phyloP scores from a whole-genome alignment of 2,329 filamentous ascomycete genomes.

The Myriosclerotinia scirpicola region DNA sequence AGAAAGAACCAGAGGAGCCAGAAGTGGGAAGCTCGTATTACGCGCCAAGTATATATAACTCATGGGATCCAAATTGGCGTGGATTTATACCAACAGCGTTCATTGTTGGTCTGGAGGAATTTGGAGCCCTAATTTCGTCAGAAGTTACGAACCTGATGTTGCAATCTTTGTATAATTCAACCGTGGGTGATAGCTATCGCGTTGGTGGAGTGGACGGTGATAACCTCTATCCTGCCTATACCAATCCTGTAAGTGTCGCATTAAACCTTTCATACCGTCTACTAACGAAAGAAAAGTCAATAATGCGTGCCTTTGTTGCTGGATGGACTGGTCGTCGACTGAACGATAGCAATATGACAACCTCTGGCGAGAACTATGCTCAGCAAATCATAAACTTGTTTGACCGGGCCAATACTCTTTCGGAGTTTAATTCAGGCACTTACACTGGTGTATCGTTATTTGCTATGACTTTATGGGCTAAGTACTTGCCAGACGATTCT shows the following conservation, averaged over 20 bases:
- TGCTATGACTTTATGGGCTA: slow-evolving; percentile 58
- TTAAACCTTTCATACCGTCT: not conserved
- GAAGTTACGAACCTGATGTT: slow-evolving; percentile 47
- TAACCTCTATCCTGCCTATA: slow-evolving; percentile 62
- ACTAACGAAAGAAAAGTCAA: slow-evolving; percentile 41
- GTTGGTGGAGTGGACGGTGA: slow-evolving; percentile 57
- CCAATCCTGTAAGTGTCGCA: slow-evolving; percentile 48
- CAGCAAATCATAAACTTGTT: slow-evolving; percentile 58
- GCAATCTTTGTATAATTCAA: slow-evolving; percentile 54
- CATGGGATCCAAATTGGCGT: slow-evolving; percentile 65
- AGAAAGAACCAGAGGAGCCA: slow-evolving; percentile 57
- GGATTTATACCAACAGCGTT: slow-evolving; percentile 61
- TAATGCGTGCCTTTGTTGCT: slow-evolving; percentile 63
- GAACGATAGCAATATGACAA: slow-evolving; percentile 59
- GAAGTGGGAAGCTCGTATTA: slow-evolving; percentile 54
- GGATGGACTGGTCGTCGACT: slow-evolving; percentile 58
- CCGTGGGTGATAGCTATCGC: slow-evolving; percentile 55
- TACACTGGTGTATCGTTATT: slow-evolving; percentile 63
- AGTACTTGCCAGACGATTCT: slow-evolving; percentile 56
- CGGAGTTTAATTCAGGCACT: slow-evolving; percentile 56
- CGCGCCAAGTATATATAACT: slow-evolving; percentile 51
- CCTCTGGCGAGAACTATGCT: slow-evolving; percentile 56
- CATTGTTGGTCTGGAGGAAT: slow-evolving; percentile 60
- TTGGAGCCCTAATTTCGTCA: slow-evolving; percentile 41
- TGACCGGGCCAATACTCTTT: slow-evolving; percentile 54